Conservation (phyloP, 2,329 filamentous ascomycete species). For the Aspergillus oerlinghausenensis region DNA sequence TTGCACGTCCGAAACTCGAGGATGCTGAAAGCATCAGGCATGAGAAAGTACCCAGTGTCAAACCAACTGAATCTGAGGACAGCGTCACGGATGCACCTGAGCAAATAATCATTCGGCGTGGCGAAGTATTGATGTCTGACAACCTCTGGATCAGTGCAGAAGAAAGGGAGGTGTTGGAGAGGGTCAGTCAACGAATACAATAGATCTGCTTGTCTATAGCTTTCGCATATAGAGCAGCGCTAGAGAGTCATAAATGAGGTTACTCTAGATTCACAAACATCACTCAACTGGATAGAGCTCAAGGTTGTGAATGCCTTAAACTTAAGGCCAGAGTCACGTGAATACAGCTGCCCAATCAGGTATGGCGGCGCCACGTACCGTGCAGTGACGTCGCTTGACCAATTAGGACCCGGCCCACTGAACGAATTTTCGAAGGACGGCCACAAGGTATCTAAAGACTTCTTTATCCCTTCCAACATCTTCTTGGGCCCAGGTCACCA, state of each 20-base stretch:
- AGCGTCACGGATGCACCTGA: constrained; percentile 19
- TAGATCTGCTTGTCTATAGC: constrained; percentile 1
- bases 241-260: neutral
- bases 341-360: constrained; percentile 15
- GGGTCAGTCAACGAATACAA: constrained; percentile 31
- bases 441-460: neutral
- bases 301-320: constrained; percentile 2
- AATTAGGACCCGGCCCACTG: constrained; percentile 24
- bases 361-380: constrained; percentile 17
- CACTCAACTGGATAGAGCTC: neutral
- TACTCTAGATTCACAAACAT: neutral
- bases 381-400: constrained; percentile 24
- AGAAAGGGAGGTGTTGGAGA: constrained; percentile 29
- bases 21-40: constrained; percentile 17
- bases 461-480: constrained; percentile 7
- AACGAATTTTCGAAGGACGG: constrained; percentile 21
- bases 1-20: constrained; percentile 11
- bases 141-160: constrained; percentile 29
- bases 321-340: constrained; percentile 16
- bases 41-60: constrained; percentile 13
- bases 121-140: constrained; percentile 29
- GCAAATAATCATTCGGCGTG: constrained; percentile 27
- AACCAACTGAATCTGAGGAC: constrained; percentile 19
- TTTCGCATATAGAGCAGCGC: neutral
- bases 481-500: constrained; percentile 3